Conservation (phyloP, 148 eudicot genomes). For the Salicornia ramosissima region DNA sequence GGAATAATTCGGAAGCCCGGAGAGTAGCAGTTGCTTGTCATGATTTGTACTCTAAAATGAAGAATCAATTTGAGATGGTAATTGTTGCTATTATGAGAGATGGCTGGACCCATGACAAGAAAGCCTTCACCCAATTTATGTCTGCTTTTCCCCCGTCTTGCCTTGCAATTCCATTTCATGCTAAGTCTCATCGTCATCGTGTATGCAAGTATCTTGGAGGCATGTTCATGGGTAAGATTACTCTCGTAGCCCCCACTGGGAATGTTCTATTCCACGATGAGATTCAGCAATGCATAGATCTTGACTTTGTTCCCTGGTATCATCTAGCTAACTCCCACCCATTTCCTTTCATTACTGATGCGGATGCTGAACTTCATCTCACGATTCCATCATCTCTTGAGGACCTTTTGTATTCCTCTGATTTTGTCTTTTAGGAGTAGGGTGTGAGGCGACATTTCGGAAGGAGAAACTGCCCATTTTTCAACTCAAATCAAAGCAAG, state of each 20-base stretch:
- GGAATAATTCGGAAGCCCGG: not conserved
- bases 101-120: not conserved
- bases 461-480: not conserved
- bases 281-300: not conserved
- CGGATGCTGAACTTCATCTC: not conserved
- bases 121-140: not conserved
- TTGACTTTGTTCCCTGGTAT: not conserved
- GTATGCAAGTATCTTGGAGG: conserved; percentile 1
- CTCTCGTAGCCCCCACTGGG: not conserved
- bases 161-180: not conserved
- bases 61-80: not conserved
- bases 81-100: not conserved
- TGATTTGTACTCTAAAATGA: not conserved
- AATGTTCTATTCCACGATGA: not conserved
- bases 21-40: not conserved
- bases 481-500: not conserved
- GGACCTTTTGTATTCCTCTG: not conserved
- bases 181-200: not conserved
- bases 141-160: not conserved
- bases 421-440: not conserved
- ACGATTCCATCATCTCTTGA: not conserved
- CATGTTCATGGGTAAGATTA: not conserved
- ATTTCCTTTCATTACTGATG: not conserved
- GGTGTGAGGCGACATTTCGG: not conserved
- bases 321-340: not conserved